Conservation (phyloP, 1,139 yeast species). For the Sugiyamaella pinicola region DNA sequence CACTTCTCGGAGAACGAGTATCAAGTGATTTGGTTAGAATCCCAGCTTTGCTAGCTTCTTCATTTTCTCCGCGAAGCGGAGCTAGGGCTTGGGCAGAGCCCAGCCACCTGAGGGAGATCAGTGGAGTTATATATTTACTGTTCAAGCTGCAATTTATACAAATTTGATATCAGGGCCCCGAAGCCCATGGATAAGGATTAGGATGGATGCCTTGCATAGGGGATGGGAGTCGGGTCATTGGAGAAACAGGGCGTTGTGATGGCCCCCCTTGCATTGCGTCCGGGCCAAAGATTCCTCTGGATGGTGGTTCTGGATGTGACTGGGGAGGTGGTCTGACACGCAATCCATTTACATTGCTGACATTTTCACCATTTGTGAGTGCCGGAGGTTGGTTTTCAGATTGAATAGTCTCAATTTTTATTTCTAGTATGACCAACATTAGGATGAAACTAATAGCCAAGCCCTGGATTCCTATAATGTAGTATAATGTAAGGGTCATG, state of each 20-base stretch:
- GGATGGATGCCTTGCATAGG: background rate
- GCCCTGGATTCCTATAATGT: constrained; percentile 9
- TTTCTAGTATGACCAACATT: constrained; percentile 12
- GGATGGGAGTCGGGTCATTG: background rate
- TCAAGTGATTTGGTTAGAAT: too few relatives aligned
- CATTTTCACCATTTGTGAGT: too few relatives aligned
- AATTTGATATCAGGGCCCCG: background rate
- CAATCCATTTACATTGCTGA: background rate
- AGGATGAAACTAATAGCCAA: constrained; percentile 8
- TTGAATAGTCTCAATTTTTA: constrained; percentile 13
- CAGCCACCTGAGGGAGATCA: too few relatives aligned
- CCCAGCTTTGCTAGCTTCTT: too few relatives aligned
- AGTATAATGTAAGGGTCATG: constrained; percentile 5
- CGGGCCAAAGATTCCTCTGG: background rate
- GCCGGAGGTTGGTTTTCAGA: background rate
- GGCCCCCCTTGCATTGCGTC: background rate
- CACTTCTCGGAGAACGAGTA: too few relatives aligned
- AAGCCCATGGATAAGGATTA: background rate
- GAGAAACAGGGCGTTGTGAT: background rate
- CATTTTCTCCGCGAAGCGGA: too few relatives aligned
- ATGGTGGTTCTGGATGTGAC: background rate
- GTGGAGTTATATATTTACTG: too few relatives aligned
- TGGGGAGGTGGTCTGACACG: background rate
- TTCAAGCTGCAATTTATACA: background rate
- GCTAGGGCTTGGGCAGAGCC: too few relatives aligned